Evolutionary conservation across 768 basidiomycete genomes (phyloP), one percentile per base, ranked within the genome.

Genomic region (Fibroporia radiculosa): DNA sequence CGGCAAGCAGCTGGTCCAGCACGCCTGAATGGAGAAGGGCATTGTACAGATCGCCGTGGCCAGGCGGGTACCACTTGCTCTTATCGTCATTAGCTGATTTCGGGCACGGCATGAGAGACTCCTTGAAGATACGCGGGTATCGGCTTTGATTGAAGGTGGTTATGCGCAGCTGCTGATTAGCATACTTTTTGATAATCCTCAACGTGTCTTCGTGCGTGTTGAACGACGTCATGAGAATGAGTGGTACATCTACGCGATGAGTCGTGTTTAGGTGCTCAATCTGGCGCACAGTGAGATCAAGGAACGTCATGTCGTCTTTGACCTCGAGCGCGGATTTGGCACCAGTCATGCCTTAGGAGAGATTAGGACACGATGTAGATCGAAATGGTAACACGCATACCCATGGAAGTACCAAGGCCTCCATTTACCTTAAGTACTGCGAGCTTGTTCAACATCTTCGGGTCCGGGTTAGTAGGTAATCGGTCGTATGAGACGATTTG

Each of bases 141-240:
- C 89, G 77, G 14, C 91, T 93, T 69, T 96, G 93, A 65, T 89
- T 90, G 74, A 93, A 93, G 48, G 81, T 83, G 42, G 83, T 82
- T 66, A 95, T 91, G 63, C 88, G 86, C 60, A 96, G 78, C 60
- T 93, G 89, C 70, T 93, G 92, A 70, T 92, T 88, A 40, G 84
- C 81, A 64, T 96, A 96, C 70, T 95, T 96, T 66, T 96, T 91
- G 67, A 93, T 91, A 74, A 96, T 90, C 54, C 89, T 85, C 50
- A 89, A 80, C 40, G 93, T 95, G 64, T 97, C 93, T 28, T 96
- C 90, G 63, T 93, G 88, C 16, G 93, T 97, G 74, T 95, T 95
- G 77, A 98, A 97, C 45, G 91, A 95, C 60, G 93, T 96, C 95
- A 96, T 95, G 60, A 97, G 80, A 69, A 96, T 86, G 64, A 96